Evolutionary conservation across 768 basidiomycete species (phyloP).

Genomic region (Polyporus arcularius): DNA sequence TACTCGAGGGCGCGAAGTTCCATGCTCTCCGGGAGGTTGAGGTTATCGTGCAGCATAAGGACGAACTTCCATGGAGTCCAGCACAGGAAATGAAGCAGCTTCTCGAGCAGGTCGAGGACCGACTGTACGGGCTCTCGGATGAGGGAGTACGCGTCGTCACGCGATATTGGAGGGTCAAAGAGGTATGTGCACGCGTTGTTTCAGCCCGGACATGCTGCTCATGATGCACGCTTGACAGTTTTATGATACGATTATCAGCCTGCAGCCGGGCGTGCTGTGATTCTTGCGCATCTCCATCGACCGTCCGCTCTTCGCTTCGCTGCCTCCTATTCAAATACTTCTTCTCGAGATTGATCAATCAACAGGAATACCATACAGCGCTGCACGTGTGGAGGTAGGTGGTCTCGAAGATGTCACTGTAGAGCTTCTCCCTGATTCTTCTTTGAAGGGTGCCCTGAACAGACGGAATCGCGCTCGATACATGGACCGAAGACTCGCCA

Average conservation of each 20-base stretch:
- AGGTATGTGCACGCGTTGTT: neutral
- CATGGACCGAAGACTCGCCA: no score
- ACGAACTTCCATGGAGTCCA: neutral
- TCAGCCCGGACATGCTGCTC: neutral
- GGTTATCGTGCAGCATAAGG: neutral
- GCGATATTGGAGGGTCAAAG: constrained; percentile 1
- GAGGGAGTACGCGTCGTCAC: neutral
- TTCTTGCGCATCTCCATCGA: neutral
- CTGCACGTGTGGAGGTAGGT: no score
- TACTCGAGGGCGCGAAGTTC: constrained; percentile 8
- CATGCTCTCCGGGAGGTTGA: neutral
- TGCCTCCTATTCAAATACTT: neutral
- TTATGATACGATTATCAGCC: neutral
- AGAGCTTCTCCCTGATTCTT: no score
- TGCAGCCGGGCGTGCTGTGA: neutral
- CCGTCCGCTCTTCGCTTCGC: neutral
- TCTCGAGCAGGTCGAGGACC: neutral
- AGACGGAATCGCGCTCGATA: no score
- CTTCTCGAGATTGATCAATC: neutral
- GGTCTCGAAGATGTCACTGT: no score
- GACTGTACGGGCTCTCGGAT: neutral
- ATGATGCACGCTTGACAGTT: neutral
- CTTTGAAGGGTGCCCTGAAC: no score
- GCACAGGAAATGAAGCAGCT: neutral
- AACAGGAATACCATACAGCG: no score